Conservation (phyloP, 176 grass and related monocot species). For the Echinochloa phyllopogon region DNA sequence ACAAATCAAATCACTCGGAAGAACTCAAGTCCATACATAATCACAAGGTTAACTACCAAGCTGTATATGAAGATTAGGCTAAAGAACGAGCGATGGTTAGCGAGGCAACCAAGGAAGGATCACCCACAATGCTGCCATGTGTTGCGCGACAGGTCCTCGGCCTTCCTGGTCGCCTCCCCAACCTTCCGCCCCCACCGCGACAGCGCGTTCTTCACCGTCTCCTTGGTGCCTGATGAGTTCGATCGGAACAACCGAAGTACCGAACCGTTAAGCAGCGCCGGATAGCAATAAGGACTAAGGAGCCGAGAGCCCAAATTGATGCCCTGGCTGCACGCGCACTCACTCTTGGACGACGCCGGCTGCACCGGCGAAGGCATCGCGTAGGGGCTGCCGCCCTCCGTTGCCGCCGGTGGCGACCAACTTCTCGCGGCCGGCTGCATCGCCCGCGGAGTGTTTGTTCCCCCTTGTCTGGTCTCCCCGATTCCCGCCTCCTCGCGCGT, state of each 20-base stretch:
- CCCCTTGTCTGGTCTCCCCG: neutral
- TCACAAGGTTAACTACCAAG: neutral
- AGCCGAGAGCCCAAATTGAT: neutral
- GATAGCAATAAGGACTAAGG: neutral
- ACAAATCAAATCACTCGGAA: neutral
- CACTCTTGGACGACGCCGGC: slow-evolving; percentile 54
- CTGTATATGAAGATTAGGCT: neutral
- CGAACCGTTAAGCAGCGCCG: neutral
- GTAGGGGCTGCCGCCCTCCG: slow-evolving; percentile 59
- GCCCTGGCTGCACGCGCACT: neutral
- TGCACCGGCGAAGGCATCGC: slow-evolving; percentile 54
- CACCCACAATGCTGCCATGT: slow-evolving; percentile 95
- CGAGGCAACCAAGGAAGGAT: neutral
- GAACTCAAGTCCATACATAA: neutral
- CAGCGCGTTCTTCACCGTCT: slow-evolving; percentile 80
- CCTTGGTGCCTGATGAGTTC: slow-evolving; percentile 74
- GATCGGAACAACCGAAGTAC: neutral
- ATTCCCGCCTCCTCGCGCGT: neutral
- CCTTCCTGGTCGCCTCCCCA: slow-evolving; percentile 72
- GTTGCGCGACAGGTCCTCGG: slow-evolving; percentile 90
- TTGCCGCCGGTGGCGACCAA: slow-evolving; percentile 40
- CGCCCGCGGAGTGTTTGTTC: neutral
- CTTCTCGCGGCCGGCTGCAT: slow-evolving; percentile 33
- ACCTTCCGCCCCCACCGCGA: slow-evolving; percentile 80
- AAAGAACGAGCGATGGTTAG: neutral